These are phyloP conservation scores for Exidia glandulosa DNA, from an alignment of 768 basidiomycete species.

Conservation along the genomic window DNA sequence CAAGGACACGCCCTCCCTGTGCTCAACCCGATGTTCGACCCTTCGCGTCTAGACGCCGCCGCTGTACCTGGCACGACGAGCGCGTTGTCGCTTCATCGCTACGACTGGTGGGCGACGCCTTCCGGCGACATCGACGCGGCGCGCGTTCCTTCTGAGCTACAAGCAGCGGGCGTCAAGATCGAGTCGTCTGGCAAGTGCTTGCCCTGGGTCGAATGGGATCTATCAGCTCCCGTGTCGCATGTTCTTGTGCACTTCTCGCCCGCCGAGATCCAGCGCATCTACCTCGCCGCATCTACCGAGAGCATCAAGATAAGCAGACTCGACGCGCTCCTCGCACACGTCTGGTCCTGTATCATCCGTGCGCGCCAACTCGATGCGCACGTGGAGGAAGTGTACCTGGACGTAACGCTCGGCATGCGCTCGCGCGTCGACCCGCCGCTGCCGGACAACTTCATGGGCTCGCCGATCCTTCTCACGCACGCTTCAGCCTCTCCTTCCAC, in stretches of 20 bases:
- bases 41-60: slow-evolving; percentile 17
- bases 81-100: slow-evolving; percentile 17
- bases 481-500: slow-evolving; percentile 10
- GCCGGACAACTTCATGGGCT: slow-evolving; percentile 20
- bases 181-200: slow-evolving; percentile 24
- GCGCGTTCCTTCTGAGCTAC: slow-evolving; percentile 12
- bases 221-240: background rate
- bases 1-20: background rate
- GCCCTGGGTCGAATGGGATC: background rate
- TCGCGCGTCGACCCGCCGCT: slow-evolving; percentile 12
- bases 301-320: background rate
- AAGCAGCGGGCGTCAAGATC: slow-evolving; percentile 2
- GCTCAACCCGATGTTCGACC: slow-evolving; percentile 20
- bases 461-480: slow-evolving; percentile 21
- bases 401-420: slow-evolving; percentile 18
- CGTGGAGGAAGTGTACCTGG: slow-evolving; percentile 16
- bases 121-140: background rate
- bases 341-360: slow-evolving; percentile 25
- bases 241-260: background rate
- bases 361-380: slow-evolving; percentile 15
- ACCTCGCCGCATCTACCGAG: background rate
- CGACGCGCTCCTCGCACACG: slow-evolving; percentile 20
- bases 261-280: background rate
- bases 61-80: slow-evolving; percentile 17
- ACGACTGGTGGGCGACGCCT: slow-evolving; percentile 19